Evolutionary conservation across 495 filamentous ascomycete species (phyloP), one percentile per base, ranked within the genome.

Genomic region (Bombardia bombarda): DNA sequence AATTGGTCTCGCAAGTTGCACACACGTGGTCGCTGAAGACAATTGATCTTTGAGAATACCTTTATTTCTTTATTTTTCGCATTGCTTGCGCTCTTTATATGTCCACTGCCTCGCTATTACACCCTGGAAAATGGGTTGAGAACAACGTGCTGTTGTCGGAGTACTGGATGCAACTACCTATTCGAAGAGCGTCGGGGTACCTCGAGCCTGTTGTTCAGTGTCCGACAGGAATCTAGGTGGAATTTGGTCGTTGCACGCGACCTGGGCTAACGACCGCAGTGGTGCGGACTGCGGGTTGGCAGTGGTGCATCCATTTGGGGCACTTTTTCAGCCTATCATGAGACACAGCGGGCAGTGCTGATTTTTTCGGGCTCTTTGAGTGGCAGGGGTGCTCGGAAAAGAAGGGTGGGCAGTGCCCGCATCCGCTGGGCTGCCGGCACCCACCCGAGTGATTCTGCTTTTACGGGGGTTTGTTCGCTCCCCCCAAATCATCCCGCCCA

Each of bases 151-250:
- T 51, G 52, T 55, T 55, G 38, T 40, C 17, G 24, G 43, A 30
- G 42, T 52, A 55, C 52, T 25, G 44, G 38, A 30, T 48, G 45
- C 41, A 45, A 16, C n/a, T n/a, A n/a, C n/a, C 43, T 40, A 44
- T 47, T 44, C 38, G 33, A 46, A 43, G 37, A 16, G 16, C 28
- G 26, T 19, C 31, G 13, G 38, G 51, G 48, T 51, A 49, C 48
- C 40, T 51, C 17, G n/a, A 24, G 33, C 25, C 47, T 41, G 24
- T 47, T 16, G 22, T 45, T 44, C 44, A 47, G 51, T 26, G 43
- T 32, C 40, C 30, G 30, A 39, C 38, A 39, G 40, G 28, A 26
- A 33, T 17, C 33, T 26, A 38, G n/a, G n/a, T n/a, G n/a, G n/a
- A n/a, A n/a, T n/a, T n/a, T n/a, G n/a, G n/a, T n/a, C n/a, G n/a